Evolutionary conservation across 768 basidiomycete genomes (phyloP).

Genomic region (Pholiota molesta): DNA sequence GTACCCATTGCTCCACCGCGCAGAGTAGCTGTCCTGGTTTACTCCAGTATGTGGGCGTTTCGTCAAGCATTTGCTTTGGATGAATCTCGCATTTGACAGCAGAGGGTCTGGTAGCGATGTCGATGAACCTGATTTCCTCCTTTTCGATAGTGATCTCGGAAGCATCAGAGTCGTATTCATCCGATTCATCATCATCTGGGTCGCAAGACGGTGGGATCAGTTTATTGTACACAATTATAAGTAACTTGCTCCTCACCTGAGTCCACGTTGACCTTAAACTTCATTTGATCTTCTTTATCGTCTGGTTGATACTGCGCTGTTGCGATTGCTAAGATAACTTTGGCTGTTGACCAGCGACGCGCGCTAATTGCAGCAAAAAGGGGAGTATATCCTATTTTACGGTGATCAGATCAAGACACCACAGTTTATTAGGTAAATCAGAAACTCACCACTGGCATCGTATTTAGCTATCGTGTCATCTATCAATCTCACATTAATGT

Average conservation of each 20-base stretch:
- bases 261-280: constrained; percentile 37
- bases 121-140: constrained; percentile 47
- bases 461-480: constrained; percentile 18
- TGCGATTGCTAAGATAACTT: constrained; percentile 60
- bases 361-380: constrained; percentile 51
- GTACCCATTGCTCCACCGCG: neutral
- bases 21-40: neutral
- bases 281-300: constrained; percentile 33
- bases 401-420: neutral
- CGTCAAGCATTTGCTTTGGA: constrained; percentile 41
- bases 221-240: neutral
- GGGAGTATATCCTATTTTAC: constrained; percentile 46
- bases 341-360: constrained; percentile 59
- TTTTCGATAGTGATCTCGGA: constrained; percentile 42
- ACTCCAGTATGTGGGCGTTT: constrained; percentile 1
- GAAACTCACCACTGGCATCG: constrained; percentile 24
- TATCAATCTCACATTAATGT: constrained; percentile 43
- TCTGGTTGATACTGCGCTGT: constrained; percentile 52
- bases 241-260: constrained; percentile 29
- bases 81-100: constrained; percentile 40
- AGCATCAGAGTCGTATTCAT: constrained; percentile 38
- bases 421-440: neutral
- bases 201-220: neutral
- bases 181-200: constrained; percentile 36
- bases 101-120: constrained; percentile 54